phyloP scores from a whole-genome alignment of 2,329 filamentous ascomycete species.

The Botrytis elliptica region DNA sequence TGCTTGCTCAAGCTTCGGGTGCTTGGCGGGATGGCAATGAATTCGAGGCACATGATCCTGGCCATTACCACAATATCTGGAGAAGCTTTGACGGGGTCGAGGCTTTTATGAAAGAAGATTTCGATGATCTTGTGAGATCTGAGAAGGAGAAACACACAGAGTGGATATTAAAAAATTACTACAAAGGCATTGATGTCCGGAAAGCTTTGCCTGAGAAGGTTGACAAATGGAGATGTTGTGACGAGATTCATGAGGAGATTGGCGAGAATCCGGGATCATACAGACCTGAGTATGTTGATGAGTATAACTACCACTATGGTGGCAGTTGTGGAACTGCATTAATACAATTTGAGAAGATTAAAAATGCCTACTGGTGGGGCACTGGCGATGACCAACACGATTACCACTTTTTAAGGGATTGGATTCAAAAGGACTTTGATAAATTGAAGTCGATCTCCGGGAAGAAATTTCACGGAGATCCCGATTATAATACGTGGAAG shows the following conservation, averaged over 20 bases:
- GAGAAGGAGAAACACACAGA: background rate
- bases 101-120: background rate
- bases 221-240: slow-evolving; percentile 7
- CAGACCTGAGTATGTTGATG: background rate
- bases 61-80: background rate
- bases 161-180: background rate
- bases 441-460: background rate
- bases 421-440: background rate
- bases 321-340: slow-evolving; percentile 6
- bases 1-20: background rate
- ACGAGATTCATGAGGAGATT: too few species aligned
- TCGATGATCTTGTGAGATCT: background rate
- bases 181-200: background rate
- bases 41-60: background rate
- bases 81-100: background rate
- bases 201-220: background rate
- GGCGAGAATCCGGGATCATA: background rate
- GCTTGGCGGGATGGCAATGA: slow-evolving; percentile 9
- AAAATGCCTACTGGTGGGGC: slow-evolving; percentile 11
- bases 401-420: background rate
- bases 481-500: slow-evolving; percentile 8
- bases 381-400: background rate
- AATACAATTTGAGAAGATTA: background rate
- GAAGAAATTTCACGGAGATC: background rate
- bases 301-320: background rate